Conservation (phyloP, 2,329 filamentous ascomycete genomes). For the Teratosphaeria nubilosa region DNA sequence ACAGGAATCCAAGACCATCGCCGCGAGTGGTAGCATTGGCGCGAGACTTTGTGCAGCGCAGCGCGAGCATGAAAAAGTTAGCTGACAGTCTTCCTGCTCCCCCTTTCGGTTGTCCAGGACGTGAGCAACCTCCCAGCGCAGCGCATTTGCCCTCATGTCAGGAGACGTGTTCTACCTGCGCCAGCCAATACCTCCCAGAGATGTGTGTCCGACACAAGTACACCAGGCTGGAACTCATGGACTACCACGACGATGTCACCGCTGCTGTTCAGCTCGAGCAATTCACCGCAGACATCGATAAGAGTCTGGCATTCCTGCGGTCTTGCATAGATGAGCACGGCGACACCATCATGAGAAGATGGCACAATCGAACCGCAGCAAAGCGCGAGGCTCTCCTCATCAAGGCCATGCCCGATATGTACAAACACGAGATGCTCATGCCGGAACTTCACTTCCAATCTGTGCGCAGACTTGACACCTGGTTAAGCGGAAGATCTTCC, state of each 20-base stretch:
- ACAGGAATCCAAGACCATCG: too few species aligned
- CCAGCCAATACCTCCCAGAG: background rate
- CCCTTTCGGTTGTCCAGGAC: background rate
- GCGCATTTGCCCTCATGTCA: background rate
- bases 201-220: background rate
- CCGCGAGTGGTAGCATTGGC: too few species aligned
- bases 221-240: background rate
- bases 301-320: background rate
- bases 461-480: background rate
- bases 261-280: background rate
- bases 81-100: background rate
- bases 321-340: constrained; percentile 1
- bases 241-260: background rate
- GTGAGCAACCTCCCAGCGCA: background rate
- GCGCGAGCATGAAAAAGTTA: too few species aligned
- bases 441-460: background rate
- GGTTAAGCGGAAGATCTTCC: background rate
- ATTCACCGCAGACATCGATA: background rate
- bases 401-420: constrained; percentile 8
- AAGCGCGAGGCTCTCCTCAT: constrained; percentile 5
- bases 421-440: background rate
- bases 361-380: constrained; percentile 4
- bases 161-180: background rate
- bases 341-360: constrained; percentile 4
- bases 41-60: too few species aligned